These are phyloP conservation scores for Murraya paniculata DNA, from an alignment of 345 rosid species.

Conservation along the genomic window DNA sequence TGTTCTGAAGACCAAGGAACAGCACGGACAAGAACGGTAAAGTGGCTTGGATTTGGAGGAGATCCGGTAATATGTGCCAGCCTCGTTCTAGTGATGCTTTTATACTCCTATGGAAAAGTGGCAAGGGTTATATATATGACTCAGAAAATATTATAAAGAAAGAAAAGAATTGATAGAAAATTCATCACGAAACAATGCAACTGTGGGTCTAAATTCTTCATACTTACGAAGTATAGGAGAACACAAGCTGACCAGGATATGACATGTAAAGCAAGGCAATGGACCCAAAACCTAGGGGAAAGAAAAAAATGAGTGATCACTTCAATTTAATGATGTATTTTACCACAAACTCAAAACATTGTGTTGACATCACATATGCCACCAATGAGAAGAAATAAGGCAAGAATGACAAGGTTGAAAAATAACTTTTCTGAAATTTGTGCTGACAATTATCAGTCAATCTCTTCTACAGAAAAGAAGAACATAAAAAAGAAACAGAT, in stretches of 20 bases:
- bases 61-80: constrained; percentile 55
- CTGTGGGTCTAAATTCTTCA: constrained; percentile 5
- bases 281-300: constrained; percentile 81
- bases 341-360: constrained; percentile 1
- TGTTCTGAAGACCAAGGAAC: constrained; percentile 63
- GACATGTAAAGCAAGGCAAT: constrained; percentile 76
- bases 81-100: constrained; percentile 71
- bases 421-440: background rate
- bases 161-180: background rate
- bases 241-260: constrained; percentile 65
- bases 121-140: background rate
- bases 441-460: background rate
- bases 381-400: background rate
- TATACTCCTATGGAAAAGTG: constrained; percentile 55
- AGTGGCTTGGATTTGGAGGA: constrained; percentile 66
- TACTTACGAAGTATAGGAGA: constrained; percentile 88
- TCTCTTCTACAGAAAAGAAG: background rate
- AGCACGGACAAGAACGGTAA: constrained; percentile 81
- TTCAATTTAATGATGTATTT: background rate
- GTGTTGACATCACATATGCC: background rate
- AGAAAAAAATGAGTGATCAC: background rate
- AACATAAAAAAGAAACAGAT: background rate
- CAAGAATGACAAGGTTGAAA: background rate
- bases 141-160: background rate
- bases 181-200: constrained; percentile 7